Conservation (phyloP, 2,329 filamentous ascomycete genomes). For the Botrytis porri region DNA sequence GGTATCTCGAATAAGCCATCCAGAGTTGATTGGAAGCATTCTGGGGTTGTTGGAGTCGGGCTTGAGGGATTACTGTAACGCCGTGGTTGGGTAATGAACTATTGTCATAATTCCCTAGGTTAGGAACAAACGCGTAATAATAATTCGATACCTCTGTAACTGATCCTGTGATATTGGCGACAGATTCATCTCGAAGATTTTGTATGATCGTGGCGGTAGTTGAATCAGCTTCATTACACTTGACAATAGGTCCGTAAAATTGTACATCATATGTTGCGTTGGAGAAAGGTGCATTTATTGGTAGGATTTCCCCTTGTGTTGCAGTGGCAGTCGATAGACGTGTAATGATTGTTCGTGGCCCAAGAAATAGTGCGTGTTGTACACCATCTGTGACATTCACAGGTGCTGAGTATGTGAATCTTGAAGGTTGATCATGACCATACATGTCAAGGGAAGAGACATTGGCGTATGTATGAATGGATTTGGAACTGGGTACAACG, state of each 20-base stretch:
- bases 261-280: slow-evolving; percentile 25
- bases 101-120: slow-evolving; percentile 16
- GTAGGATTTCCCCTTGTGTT: slow-evolving; percentile 23
- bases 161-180: background rate
- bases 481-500: slow-evolving; percentile 19
- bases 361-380: slow-evolving; percentile 19
- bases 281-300: slow-evolving; percentile 18
- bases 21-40: slow-evolving; percentile 26
- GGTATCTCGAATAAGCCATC: slow-evolving; percentile 21
- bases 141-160: slow-evolving; percentile 18
- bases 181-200: background rate
- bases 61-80: background rate
- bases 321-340: slow-evolving; percentile 24
- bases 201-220: slow-evolving; percentile 19
- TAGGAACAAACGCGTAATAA: slow-evolving; percentile 26
- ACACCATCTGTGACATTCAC: slow-evolving; percentile 1
- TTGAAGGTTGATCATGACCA: background rate
- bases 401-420: slow-evolving; percentile 20
- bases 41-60: slow-evolving; percentile 20
- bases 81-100: background rate
- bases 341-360: slow-evolving; percentile 25
- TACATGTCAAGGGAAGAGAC: slow-evolving; percentile 21
- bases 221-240: slow-evolving; percentile 23
- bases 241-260: slow-evolving; percentile 25
- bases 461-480: background rate